Evolutionary conservation across 2,329 filamentous ascomycete species (phyloP), one percentile per base, ranked within the genome.

Genomic region (Alternaria atra): DNA sequence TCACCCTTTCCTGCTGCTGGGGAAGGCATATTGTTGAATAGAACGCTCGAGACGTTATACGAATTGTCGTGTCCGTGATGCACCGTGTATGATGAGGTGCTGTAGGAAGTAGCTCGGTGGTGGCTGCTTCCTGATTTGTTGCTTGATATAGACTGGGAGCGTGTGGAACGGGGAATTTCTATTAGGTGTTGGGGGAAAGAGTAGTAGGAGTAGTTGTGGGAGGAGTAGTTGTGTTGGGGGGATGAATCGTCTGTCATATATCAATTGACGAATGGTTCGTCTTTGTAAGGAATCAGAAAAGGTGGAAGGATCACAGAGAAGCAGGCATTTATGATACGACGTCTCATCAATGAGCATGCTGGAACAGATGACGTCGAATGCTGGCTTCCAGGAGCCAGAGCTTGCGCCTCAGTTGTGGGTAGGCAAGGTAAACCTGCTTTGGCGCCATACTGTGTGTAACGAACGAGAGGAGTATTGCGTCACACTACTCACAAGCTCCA

Each of bases 1-100:
- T 79, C 79, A 73, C 79, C 73, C 79, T 83, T 84, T 74, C 82
- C 82, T 66, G 83, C 82, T 67, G 83, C 82, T 71, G 83, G 82
- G 60, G 83, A 84, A 72, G 82, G 82, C 83, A 84, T 84, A 54
- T 67, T 84, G 57, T 67, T 78, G 70, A 73, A 60, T 50, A 66
- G 43, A 62, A 74, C 60, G 65, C 71, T 60, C 55, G 69, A 64
- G 53, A 73, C 67, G 65, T 73, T 71, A 67, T 72, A 70, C 64
- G 73, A 72, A 59, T 71, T 58, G 74, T 70, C 70, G 69, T 48
- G 72, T 70, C 64, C 67, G 67, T 73, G 73, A 48, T 60, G 44
- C 44, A 55, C 52, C 27, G 57, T 60, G 55, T 46, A 39, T 72
- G 56, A 43, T 50, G 57, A 40, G 5, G 37, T 47, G 17, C 43